Evolutionary conservation across 163 green algal genomes (phyloP).

Genomic region (Scenedesmus sp.): DNA sequence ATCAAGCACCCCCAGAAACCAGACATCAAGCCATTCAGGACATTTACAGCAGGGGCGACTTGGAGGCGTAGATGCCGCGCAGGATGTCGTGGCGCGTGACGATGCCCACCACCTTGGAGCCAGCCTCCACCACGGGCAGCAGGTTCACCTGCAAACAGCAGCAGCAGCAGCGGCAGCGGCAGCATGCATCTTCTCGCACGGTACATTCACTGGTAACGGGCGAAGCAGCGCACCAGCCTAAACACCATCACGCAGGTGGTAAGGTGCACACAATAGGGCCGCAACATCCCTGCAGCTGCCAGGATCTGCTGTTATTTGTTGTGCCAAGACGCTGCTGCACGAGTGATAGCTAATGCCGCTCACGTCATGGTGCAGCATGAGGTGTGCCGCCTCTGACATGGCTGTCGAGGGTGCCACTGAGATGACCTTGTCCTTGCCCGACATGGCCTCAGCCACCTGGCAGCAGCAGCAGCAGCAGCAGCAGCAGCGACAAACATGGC

Average conservation of each 20-base stretch:
- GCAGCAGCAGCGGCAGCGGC: neutral
- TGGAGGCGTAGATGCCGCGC: constrained; percentile 49
- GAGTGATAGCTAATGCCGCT: neutral
- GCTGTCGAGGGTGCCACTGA: constrained; percentile 5
- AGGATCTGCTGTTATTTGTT: neutral
- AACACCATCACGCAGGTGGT: neutral
- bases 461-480: neutral
- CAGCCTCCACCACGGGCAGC: constrained; percentile 56
- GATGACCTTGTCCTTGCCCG: constrained; percentile 22
- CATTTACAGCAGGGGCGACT: constrained; percentile 47
- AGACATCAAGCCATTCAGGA: too few relatives aligned
- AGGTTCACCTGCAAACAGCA: constrained; percentile 47
- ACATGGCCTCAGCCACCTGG: constrained; percentile 59
- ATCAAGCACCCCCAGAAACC: too few relatives aligned
- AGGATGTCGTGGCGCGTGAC: constrained; percentile 62
- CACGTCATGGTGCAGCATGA: constrained; percentile 51
- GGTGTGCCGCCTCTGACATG: constrained; percentile 48
- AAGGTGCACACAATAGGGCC: neutral
- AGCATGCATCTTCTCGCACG: neutral
- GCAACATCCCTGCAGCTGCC: neutral
- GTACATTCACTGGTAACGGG: neutral
- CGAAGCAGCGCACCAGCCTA: neutral
- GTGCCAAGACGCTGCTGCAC: neutral
- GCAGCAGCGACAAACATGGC: neutral
- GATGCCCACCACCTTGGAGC: constrained; percentile 53